Percentiles rank a stretch among this genome's conserved stretches.
These are phyloP conservation scores for Torulaspora franciscae DNA, from an alignment of 805 yeast genomes.

Conservation along the genomic window DNA sequence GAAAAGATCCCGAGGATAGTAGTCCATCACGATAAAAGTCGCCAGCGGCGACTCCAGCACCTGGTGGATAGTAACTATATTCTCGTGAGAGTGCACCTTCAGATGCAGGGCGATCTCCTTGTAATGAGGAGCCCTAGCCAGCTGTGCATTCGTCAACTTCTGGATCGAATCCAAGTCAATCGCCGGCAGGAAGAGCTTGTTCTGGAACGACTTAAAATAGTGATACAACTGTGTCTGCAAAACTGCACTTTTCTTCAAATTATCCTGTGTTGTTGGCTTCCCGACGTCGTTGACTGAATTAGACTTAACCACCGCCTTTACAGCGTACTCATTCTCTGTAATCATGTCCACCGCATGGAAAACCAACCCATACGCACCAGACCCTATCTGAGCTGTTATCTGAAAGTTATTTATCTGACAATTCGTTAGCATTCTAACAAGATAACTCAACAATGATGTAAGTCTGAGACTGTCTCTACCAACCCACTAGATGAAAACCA, in stretches of 20 bases:
- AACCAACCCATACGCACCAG: conserved; percentile 84
- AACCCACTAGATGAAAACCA: too few relatives aligned
- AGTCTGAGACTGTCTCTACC: too few relatives aligned
- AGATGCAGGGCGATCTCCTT: conserved; percentile 72
- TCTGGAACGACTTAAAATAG: conserved; percentile 23
- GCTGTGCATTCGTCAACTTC: conserved; percentile 36
- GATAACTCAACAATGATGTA: not conserved
- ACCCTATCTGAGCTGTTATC: conserved; percentile 41
- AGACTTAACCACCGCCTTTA: conserved; percentile 62
- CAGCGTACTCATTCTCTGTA: conserved; percentile 54
- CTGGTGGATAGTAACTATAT: conserved; percentile 69
- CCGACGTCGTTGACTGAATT: conserved; percentile 30
- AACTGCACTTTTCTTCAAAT: conserved; percentile 24
- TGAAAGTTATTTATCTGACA: conserved; percentile 41
- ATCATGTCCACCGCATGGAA: conserved; percentile 57
- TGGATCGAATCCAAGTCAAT: conserved; percentile 28
- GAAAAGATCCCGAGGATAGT: conserved; percentile 81
- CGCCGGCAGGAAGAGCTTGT: conserved; percentile 24
- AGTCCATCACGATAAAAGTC: conserved; percentile 75
- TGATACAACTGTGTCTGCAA: conserved; percentile 29
- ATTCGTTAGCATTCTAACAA: conserved; percentile 14
- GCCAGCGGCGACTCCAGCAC: conserved; percentile 59
- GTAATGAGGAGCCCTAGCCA: conserved; percentile 36
- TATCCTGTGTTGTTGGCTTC: conserved; percentile 16
- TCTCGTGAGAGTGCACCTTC: conserved; percentile 71